Conservation (phyloP, 78 protist genomes). For the Bigelowiella natans region DNA sequence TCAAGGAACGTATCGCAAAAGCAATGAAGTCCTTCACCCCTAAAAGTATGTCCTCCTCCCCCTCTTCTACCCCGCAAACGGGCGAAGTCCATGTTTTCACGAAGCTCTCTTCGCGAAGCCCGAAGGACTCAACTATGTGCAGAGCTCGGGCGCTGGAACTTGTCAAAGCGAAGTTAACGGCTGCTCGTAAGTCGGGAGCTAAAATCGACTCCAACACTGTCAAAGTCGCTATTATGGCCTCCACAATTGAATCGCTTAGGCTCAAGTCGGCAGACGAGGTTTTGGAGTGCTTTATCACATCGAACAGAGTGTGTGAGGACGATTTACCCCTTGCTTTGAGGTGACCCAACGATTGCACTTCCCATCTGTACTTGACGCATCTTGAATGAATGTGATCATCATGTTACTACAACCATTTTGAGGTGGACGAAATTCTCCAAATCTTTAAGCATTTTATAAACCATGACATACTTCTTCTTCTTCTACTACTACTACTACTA, state of each 20-base stretch:
- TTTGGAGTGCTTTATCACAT: not conserved
- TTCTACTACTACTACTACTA: too few relatives aligned
- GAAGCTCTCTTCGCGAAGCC: not conserved
- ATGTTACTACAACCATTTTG: too few relatives aligned
- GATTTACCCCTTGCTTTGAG: not conserved
- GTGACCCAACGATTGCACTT: too few relatives aligned
- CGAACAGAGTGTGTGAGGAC: not conserved
- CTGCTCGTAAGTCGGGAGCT: not conserved
- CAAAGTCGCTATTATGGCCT: not conserved
- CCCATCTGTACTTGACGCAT: too few relatives aligned
- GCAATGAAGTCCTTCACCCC: not conserved
- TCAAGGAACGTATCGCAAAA: not conserved
- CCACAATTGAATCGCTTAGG: not conserved
- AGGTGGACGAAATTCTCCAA: too few relatives aligned
- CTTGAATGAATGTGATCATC: too few relatives aligned
- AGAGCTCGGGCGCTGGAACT: not conserved
- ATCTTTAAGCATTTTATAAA: too few relatives aligned
- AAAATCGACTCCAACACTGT: not conserved
- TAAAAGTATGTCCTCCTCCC: too few relatives aligned
- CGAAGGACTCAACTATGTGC: not conserved
- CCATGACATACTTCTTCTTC: too few relatives aligned
- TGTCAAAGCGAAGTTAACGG: not conserved
- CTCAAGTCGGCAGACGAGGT: not conserved
- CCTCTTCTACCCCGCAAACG: not conserved
- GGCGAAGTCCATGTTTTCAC: too few relatives aligned